Base-by-base conservation (phyloP, 345 rosid genomes). In the Eucalyptus cladocalyx region DNA sequence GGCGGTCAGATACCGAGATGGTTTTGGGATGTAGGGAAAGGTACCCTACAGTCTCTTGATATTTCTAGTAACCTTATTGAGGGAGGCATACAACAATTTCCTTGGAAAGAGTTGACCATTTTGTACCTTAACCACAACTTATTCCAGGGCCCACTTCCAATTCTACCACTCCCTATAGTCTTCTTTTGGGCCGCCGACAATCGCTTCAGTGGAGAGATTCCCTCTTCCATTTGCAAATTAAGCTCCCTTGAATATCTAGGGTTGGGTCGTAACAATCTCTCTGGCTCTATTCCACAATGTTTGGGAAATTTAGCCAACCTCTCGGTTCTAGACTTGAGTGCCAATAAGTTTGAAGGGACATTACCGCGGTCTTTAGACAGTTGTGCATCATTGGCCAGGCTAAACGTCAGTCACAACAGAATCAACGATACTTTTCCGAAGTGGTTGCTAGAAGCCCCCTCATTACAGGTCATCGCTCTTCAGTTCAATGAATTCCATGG, bases 371-470 rank as follows among this genome's bases (percentile, higher is more conserved):
- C 88, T 26, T n/a, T 93, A 47, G 65, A 50, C 7, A 86, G n/a
- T n/a, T 92, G 93, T 50, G 76, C 49, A n/a, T 58, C 62, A 4
- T 62, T 93, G 89, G 17, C 23, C 34, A 4, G 9, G 9, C 86
- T 93, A 5, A 62, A 90, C 53, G 14, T 91, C 1, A 89, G 91
- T 23, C 81, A 86, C 76, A 91, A 93, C 86, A 28, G 15, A 32
- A 87, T 91, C 17, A 91, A 60, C 5, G 91, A 89, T 88, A 86
- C 69, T 16, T 93, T 92, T 54, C 94, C 92, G 1, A 21, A 53
- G 28, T 91, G 91, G 91, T 60, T 87, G n/a, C 86, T 91, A 69
- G 43, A 54, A 56, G 2, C 90, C 47, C 88, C 90, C 50, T 40
- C 43, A 17, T 87, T 91, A 4, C 2, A 1, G 37, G 26, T 50